Evolutionary conservation across 768 basidiomycete species (phyloP).

Genomic region (Krasilnikovozyma curviuscula): DNA sequence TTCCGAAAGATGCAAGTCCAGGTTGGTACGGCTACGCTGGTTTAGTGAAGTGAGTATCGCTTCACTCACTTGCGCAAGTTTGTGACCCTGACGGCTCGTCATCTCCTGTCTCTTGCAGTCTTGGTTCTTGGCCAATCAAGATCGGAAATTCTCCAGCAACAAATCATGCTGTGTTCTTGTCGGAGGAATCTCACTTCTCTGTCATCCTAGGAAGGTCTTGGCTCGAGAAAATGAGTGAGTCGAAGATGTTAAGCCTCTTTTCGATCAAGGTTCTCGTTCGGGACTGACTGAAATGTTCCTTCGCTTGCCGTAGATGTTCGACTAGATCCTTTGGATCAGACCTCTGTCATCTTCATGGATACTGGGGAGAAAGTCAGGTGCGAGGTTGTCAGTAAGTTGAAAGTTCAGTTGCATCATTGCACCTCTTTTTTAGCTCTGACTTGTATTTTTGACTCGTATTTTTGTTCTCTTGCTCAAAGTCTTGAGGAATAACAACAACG

Average conservation of each 20-base stretch:
- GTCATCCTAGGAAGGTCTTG: constrained; percentile 63
- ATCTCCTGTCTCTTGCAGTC: too few species aligned
- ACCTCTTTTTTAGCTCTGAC: too few species aligned
- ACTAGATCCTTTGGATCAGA: constrained; percentile 68
- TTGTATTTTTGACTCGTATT: too few species aligned
- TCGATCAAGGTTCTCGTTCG: not conserved
- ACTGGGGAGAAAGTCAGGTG: constrained; percentile 80
- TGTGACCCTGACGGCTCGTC: too few species aligned
- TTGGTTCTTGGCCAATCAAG: constrained; percentile 6
- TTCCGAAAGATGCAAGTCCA: constrained; percentile 51
- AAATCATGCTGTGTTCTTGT: constrained; percentile 50
- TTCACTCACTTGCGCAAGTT: too few species aligned
- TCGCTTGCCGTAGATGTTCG: constrained; percentile 31
- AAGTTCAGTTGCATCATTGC: too few species aligned
- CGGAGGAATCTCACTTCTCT: constrained; percentile 90
- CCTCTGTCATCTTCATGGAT: constrained; percentile 77
- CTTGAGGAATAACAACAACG: too few species aligned
- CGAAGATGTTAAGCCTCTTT: constrained; percentile 15
- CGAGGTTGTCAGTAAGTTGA: constrained; percentile 73
- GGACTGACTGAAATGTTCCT: not conserved
- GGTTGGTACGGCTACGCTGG: constrained; percentile 90
- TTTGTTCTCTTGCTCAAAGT: too few species aligned
- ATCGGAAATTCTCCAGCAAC: constrained; percentile 3
- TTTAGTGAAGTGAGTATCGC: constrained; percentile 35
- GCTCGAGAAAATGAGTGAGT: constrained; percentile 48